phyloP scores from a whole-genome alignment of 1,284 basidiomycete species.

The Moniliella sp. region DNA sequence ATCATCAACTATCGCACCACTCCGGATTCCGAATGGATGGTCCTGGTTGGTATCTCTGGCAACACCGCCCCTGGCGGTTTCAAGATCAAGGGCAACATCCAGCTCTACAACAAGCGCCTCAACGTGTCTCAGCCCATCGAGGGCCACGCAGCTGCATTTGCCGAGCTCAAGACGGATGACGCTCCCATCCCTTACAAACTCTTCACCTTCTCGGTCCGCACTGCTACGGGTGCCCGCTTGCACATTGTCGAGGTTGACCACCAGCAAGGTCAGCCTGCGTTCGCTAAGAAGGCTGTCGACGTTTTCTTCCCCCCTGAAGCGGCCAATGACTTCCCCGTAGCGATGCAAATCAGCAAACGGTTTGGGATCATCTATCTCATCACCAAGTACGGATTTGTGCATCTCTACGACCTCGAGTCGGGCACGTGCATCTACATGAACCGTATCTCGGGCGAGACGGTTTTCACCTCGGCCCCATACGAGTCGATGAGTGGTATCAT shows the following conservation, averaged over 20 bases:
- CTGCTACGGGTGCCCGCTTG: constrained; percentile 88
- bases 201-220: constrained; percentile 85
- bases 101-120: constrained; percentile 69
- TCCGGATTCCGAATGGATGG: constrained; percentile 85
- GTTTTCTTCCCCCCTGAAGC: constrained; percentile 98
- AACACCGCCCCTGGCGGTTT: constrained; percentile 51
- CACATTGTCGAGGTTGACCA: constrained; percentile 98
- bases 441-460: constrained; percentile 95
- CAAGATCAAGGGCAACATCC: constrained; percentile 49
- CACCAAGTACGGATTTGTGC: constrained; percentile 98
- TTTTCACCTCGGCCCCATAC: constrained; percentile 93
- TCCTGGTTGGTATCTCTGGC: constrained; percentile 81
- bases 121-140: constrained; percentile 97
- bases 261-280: constrained; percentile 67
- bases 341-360: constrained; percentile 92
- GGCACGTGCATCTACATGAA: constrained; percentile 99
- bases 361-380: constrained; percentile 94
- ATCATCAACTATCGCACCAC: constrained; percentile 96
- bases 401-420: constrained; percentile 94
- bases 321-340: constrained; percentile 96
- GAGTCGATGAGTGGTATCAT: constrained; percentile 85
- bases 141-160: constrained; percentile 90
- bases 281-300: constrained; percentile 91
- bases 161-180: constrained; percentile 48
- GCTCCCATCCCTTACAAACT: constrained; percentile 44